Evolutionary conservation across 116 monocot species (phyloP), one percentile per base, ranked within the genome.

Genomic region (Cymodocea nodosa): DNA sequence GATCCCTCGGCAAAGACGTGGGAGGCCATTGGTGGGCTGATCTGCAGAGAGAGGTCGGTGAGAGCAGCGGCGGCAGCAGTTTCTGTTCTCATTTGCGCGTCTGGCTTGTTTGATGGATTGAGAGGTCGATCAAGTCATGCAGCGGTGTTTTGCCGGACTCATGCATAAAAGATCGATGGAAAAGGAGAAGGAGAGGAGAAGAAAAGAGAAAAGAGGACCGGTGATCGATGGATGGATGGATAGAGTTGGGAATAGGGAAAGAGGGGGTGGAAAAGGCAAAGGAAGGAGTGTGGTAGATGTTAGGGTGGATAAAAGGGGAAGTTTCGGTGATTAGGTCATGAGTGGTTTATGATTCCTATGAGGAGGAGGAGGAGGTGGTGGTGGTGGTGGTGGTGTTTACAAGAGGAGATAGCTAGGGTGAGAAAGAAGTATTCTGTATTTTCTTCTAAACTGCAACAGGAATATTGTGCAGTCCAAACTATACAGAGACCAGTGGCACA

Each of bases 11-110:
- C 39, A 24, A 25, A 24, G 50, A 20, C 36, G 50, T n/a, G n/a
- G n/a, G 85, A 64, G 25, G 74, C 34, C 37, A 77, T 52, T 12
- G 90, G 87, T 2, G 78, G 86, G 59, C 91, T 87, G 66, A 91
- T 81, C 56, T 79, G 81, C 35, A 92, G 82, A 17, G 88, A 87
- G 65, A 92, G 88, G 64, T 92, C 78, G 12, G 77, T 80, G 30
- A 55, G 35, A 59, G 25, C 19, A 20, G 23, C 7, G 6, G 23
- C 11, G 17, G 64, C 19, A 23, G 64, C 9, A 9, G 3, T 14
- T 65, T 49, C 13, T 13, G 64, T 61, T 35, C n/a, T 37, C 61
- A 34, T 61, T 37, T 37, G 24, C 15, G 11, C 49, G n/a, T 11
- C 20, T 22, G 50, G 49, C 9, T 20, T 23, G 23, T 50, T n/a